Evolutionary conservation across 192 early-diverging fungal genomes (phyloP).

Genomic region (Linnemannia schmuckeri): DNA sequence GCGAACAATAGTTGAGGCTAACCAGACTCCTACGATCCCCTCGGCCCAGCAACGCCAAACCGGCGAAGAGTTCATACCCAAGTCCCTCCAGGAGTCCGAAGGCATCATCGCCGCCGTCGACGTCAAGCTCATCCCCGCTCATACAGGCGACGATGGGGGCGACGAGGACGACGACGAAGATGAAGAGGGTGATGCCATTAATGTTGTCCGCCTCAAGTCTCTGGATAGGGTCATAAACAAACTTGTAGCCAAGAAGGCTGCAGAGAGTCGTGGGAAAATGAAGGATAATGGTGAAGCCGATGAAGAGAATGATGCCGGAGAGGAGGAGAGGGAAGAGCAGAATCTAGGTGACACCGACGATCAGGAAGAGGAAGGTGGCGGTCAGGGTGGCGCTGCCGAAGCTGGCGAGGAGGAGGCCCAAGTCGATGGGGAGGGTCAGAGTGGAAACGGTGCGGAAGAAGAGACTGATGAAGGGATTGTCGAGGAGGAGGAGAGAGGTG

Average conservation of each 20-base stretch:
- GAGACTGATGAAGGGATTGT: slow-evolving; percentile 42
- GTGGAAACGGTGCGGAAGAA: background rate
- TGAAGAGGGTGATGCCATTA: background rate
- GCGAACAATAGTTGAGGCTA: background rate
- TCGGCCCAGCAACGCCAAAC: background rate
- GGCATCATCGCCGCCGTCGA: no score
- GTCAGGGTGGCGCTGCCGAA: background rate
- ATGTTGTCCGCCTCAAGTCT: background rate
- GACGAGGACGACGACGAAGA: background rate
- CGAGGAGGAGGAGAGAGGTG: slow-evolving; percentile 17
- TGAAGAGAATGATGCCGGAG: background rate
- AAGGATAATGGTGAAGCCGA: background rate
- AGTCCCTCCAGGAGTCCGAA: background rate
- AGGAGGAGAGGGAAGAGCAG: background rate
- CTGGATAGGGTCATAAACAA: background rate
- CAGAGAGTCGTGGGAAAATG: background rate
- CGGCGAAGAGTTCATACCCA: background rate
- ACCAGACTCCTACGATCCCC: background rate
- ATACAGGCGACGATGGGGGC: background rate
- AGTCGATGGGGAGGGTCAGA: background rate
- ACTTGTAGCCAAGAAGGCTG: background rate
- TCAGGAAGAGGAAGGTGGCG: background rate
- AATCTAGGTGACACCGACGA: background rate
- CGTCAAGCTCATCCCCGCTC: background rate
- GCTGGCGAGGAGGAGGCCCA: background rate